Evolutionary conservation across 1,284 basidiomycete genomes (phyloP), one percentile per base, ranked within the genome.

Genomic region (Tilletia horrida): DNA sequence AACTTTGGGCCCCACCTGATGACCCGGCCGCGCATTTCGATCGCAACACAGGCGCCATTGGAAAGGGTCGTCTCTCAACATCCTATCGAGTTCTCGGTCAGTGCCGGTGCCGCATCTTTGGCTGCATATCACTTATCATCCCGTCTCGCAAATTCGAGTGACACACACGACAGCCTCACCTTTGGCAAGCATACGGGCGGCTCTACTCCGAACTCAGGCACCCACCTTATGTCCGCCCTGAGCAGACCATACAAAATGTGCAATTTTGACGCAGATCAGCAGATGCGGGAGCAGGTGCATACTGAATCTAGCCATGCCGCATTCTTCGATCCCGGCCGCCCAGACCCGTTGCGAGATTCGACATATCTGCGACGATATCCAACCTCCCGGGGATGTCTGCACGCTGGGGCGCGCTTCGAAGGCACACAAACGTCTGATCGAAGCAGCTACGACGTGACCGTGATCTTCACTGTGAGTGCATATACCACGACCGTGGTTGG

Each of bases 381-480:
- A 2, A 69, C 66, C 40, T 67, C 69, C 23, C 52, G 73, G 14
- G 78, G 77, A 16, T 81, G 76, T 45, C 69, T 81, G 13, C 74
- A 75, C 44, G 75, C 80, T 2, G 80, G 79, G 7, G 76, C 80
- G 0, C 67, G 69, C 2, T 81, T 79, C 66, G 66, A 73, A 25
- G 80, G 79, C 29, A 76, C 76, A 40, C 78, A 81, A 57, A 76
- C 71, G 43, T 76, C 73, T 11, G 77, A 75, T 4, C 66, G 71
- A n/a, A 76, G 74, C 50, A 75, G 70, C 63, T 80, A 81, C 66
- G 73, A 78, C 27, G 80, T 81, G 35, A 72, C 72, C 2, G 79
- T 55, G 23, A 55, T 55, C 27, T 55, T 55, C 52, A 55, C 52
- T 21, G 52, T 55, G n/a, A n/a, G n/a, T n/a, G n/a, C n/a, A n/a